These are phyloP conservation scores for Salix dunnii DNA, from an alignment of 345 rosid species.

Conservation along the genomic window DNA sequence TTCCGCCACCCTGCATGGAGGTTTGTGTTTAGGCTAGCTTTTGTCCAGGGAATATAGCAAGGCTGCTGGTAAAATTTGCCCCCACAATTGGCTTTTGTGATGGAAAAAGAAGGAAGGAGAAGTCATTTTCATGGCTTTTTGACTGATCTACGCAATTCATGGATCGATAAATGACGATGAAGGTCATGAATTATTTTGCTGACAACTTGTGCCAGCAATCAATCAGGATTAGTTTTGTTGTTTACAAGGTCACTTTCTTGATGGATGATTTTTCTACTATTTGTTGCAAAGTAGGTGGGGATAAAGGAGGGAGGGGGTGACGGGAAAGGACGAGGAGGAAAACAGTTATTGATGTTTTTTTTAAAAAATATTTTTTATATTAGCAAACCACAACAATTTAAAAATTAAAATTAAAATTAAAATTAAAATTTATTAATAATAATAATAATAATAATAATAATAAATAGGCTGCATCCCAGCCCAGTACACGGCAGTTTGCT, in stretches of 20 bases:
- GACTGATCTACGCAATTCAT: background rate
- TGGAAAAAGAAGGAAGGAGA: background rate
- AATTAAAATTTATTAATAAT: too few relatives aligned
- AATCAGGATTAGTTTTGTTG: background rate
- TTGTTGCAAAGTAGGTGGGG: background rate
- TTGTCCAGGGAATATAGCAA: constrained; percentile 14
- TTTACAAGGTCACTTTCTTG: background rate
- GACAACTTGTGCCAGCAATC: background rate
- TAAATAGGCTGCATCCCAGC: too few relatives aligned
- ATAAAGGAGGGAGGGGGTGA: too few relatives aligned
- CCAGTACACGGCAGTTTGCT: too few relatives aligned
- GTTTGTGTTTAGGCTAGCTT: constrained; percentile 25
- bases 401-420: too few relatives aligned
- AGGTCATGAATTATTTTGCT: background rate
- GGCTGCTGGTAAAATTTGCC: background rate
- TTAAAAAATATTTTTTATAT: too few relatives aligned
- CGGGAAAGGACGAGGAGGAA: background rate
- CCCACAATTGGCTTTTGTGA: background rate
- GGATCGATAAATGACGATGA: background rate
- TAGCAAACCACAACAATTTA: too few relatives aligned
- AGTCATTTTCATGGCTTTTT: background rate
- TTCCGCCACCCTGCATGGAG: constrained; percentile 26
- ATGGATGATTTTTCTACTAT: background rate
- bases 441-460: too few relatives aligned
- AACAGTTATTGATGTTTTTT: background rate